Percentiles rank a stretch among this genome's conserved stretches.
These are phyloP conservation scores for Coniochaeta pulveracea DNA, from an alignment of 2,329 filamentous ascomycete genomes.

Conservation along the genomic window DNA sequence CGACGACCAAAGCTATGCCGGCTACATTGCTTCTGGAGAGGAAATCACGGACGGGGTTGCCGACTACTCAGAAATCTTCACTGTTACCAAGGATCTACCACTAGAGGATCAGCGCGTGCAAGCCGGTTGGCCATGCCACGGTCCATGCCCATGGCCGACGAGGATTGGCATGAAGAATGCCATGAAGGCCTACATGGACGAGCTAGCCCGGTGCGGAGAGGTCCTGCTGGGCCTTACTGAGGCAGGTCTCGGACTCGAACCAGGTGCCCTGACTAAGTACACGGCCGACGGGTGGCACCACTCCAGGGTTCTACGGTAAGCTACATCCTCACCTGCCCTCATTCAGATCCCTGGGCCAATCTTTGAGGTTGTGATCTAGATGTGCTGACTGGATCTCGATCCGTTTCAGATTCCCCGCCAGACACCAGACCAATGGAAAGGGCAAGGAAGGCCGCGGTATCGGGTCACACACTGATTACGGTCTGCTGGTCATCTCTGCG, in stretches of 20 bases:
- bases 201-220: conserved; percentile 28
- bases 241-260: conserved; percentile 27
- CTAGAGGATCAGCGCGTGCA: conserved; percentile 25
- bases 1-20: conserved; percentile 31
- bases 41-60: conserved; percentile 35
- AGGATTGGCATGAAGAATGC: conserved; percentile 25
- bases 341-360: too few species aligned
- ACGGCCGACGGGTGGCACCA: conserved; percentile 40
- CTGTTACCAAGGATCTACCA: conserved; percentile 34
- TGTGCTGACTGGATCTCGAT: too few species aligned
- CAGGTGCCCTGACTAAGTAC: conserved; percentile 26
- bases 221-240: conserved; percentile 33
- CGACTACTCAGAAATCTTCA: conserved; percentile 41
- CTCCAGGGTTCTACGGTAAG: conserved; percentile 32
- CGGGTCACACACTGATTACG: conserved; percentile 40
- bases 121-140: conserved; percentile 35
- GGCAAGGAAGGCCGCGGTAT: conserved; percentile 37
- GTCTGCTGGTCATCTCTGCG: conserved; percentile 35
- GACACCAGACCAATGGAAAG: conserved; percentile 30
- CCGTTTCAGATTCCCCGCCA: conserved; percentile 18
- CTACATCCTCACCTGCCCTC: too few species aligned
- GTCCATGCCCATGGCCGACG: conserved; percentile 33
- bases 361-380: too few species aligned
- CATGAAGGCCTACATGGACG: conserved; percentile 28
- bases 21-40: conserved; percentile 37